Evolutionary conservation across 2,329 filamentous ascomycete species (phyloP), one percentile per base, ranked within the genome.

Genomic region (Clonostachys sp.): DNA sequence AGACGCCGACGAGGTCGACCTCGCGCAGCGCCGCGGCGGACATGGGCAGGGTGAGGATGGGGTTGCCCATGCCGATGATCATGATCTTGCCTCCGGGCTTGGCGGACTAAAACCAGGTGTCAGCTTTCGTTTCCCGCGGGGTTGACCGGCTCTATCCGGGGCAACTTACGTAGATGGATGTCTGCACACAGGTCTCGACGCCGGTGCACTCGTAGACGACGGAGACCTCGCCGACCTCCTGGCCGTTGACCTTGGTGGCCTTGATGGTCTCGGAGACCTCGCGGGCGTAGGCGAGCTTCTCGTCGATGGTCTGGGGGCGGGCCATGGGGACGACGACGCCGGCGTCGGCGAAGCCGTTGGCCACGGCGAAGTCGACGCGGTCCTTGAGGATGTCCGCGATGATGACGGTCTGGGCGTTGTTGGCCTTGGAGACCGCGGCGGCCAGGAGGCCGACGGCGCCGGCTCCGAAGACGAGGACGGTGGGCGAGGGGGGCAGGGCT

Each of bases 141-240:
- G 8, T 8, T 30, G 24, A 30, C 8, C 20, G 18, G 5, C 5
- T 4, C 18, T 24, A 6, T 30, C 34, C 18, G 18, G n/a, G n/a
- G 40, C 48, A 10, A 65, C 71, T 62, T 52, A 78, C 77, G 57
- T 87, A 91, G 47, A 91, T 89, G 5, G 84, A 78, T 6, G 82
- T 81, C 62, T 91, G 87, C 56, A 90, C 73, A 57, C 87, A 91
- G 0, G 81, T 80, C 60, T 89, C 86, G 18, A 90, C 87, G 9
- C 88, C 88, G 0, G 88, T 91, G 61, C 87, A 91, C 67, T 91
- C 87, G 58, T 87, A 90, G 3, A 86, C 84, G 2, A 80, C 79
- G 45, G 81, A 77, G 0, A 87, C 77, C 58, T 89, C 83, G 0
- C 71, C 80, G 50, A 87, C 74, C 12, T 77, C 72, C 53, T 69